These are phyloP conservation scores for Talaromyces marneffei DNA, from an alignment of 2,329 filamentous ascomycete species.

Conservation along the genomic window DNA sequence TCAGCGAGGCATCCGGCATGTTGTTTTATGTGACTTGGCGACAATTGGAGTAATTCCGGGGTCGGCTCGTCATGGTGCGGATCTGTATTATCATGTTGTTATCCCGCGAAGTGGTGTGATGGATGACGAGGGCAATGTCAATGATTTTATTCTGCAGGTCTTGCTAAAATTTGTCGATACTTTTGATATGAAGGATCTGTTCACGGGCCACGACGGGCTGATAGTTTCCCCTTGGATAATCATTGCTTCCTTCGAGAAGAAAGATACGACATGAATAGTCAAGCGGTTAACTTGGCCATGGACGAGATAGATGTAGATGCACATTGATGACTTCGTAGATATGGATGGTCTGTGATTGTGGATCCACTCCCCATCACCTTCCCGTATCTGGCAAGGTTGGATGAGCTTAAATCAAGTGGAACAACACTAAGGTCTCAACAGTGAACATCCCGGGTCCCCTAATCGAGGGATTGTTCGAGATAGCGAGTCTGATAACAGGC, in stretches of 20 bases:
- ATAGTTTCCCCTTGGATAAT: neutral
- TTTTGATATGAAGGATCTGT: neutral
- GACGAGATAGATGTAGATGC: neutral
- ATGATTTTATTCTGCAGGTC: neutral
- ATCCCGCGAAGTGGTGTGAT: neutral
- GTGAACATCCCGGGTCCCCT: neutral
- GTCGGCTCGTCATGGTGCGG: neutral
- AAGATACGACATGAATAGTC: neutral
- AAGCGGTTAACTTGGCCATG: neutral
- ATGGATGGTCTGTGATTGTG: slow-evolving; percentile 3
- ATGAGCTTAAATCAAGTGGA: slow-evolving; percentile 9
- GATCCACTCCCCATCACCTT: neutral
- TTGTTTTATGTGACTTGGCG: neutral
- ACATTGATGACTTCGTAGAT: neutral
- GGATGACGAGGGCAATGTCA: neutral
- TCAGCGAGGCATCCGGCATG: neutral
- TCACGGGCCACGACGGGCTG: neutral
- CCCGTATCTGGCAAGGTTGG: neutral
- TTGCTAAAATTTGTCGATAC: neutral
- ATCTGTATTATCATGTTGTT: neutral
- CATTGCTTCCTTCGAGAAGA: neutral
- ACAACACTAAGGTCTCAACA: neutral
- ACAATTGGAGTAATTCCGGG: neutral
- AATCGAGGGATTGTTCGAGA: neutral
- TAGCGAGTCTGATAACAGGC: neutral